These are phyloP conservation scores for Nemania diffusa DNA, from an alignment of 2,329 filamentous ascomycete genomes.

Conservation along the genomic window DNA sequence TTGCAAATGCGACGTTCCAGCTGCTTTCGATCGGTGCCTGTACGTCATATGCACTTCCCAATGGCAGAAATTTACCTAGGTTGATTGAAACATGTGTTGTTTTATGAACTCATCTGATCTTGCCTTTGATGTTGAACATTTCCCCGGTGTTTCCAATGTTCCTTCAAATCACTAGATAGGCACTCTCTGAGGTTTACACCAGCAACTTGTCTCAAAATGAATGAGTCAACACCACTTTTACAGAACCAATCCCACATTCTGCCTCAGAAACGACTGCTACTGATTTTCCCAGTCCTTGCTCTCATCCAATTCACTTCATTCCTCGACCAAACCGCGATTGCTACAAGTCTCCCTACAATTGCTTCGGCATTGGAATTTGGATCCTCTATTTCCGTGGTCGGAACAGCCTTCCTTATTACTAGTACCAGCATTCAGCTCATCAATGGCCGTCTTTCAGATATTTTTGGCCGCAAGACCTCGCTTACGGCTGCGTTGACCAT, in stretches of 20 bases:
- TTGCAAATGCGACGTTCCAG: too few relatives aligned
- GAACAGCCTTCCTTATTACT: slow-evolving; percentile 17
- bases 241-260: slow-evolving; percentile 13
- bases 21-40: too few relatives aligned
- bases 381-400: slow-evolving; percentile 18
- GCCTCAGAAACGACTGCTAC: slow-evolving; percentile 2
- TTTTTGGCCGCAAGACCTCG: slow-evolving; percentile 18
- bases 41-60: too few relatives aligned
- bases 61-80: too few relatives aligned
- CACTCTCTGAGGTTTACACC: too few relatives aligned
- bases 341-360: slow-evolving; percentile 19
- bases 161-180: too few relatives aligned
- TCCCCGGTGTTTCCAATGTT: too few relatives aligned
- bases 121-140: too few relatives aligned
- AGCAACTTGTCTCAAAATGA: too few relatives aligned
- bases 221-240: slow-evolving; percentile 13
- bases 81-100: too few relatives aligned
- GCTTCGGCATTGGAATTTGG: slow-evolving; percentile 8
- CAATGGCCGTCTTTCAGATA: slow-evolving; percentile 20
- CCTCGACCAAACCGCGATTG: slow-evolving; percentile 15
- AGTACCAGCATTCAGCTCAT: slow-evolving; percentile 25
- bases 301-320: slow-evolving; percentile 24
- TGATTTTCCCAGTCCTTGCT: slow-evolving; percentile 21
- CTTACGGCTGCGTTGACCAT: slow-evolving; percentile 2
- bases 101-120: too few relatives aligned